Evolutionary conservation across 257 asterid species (phyloP).

Genomic region (Solanum pinnatisectum): DNA sequence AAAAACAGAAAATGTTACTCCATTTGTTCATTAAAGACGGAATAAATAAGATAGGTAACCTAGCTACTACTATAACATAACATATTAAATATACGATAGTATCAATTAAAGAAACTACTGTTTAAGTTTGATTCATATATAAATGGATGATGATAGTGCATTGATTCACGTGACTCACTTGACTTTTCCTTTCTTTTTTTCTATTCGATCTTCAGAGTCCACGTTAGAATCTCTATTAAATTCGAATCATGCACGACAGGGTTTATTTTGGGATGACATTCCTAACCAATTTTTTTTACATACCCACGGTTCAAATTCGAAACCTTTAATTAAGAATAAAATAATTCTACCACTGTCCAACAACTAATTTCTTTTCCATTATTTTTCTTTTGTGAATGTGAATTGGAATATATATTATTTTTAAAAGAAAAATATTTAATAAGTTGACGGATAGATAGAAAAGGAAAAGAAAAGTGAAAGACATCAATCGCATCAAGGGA

Average conservation of each 20-base stretch:
- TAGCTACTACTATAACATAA: neutral
- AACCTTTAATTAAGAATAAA: too few species aligned
- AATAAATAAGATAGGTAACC: neutral
- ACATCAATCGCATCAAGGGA: conserved; percentile 24
- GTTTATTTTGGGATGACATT: fast-evolving
- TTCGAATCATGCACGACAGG: fast-evolving
- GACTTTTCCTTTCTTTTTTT: neutral
- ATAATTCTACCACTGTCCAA: too few species aligned
- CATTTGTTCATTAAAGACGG: too few species aligned
- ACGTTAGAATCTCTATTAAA: too few species aligned
- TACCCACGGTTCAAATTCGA: neutral
- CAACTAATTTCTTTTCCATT: neutral
- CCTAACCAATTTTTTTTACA: fast-evolving
- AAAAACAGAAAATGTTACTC: neutral
- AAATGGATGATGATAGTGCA: conserved; percentile 14
- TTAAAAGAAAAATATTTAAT: neutral
- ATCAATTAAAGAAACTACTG: neutral
- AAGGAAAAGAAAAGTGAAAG: conserved; percentile 17
- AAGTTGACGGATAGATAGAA: conserved; percentile 1
- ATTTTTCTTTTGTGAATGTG: neutral
- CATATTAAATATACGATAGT: neutral
- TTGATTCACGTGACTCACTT: conserved; percentile 26
- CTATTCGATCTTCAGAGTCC: too few species aligned
- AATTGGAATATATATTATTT: neutral
- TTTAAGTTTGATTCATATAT: neutral